Base-by-base conservation (phyloP, 1,139 yeast genomes). In the Eremothecium gossypii region DNA sequence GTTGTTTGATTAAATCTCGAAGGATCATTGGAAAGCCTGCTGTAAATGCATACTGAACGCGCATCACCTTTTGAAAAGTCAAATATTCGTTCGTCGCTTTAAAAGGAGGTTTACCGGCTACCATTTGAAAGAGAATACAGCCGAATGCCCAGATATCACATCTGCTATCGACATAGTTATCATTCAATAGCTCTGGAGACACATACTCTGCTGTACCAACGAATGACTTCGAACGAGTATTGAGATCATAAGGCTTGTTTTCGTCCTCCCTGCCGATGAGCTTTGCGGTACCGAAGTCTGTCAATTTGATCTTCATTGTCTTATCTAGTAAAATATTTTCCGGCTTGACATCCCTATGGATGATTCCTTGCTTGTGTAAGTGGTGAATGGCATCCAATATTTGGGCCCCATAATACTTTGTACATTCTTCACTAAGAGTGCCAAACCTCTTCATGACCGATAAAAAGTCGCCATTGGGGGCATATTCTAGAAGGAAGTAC, bases 241-340 rank as follows among this genome's bases (percentile, higher is more conserved):
- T 77, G 12, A 67, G 55, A n/a, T 76, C 82, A 55, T 74, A 79
- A 35, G 67, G 69, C 51, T 65, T 52, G 20, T 67, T 72, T 31
- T 62, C 70, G 38, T 72, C 34, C 27, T 45, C 45, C 23, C 61
- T 64, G 9, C 71, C 79, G 40, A 91, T 65, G 29, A 93, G 66
- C 60, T 87, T 89, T 1, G 98, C 98, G 1, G 98, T 93, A 23
- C 99, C 99, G 64, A 93, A 93, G 64, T 93, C 99, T n/a, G 98
- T 91, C 43, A 93, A 76, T 61, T 87, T 87, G 45, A 91, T 71
- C 50, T 84, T 79, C 77, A 83, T 79, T 45, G 83, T 79, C 47
- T 73, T 72, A 53, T 89, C 94, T 42, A 93, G 76, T 49, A 91
- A 67, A 32, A 83, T 80, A 58, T 91, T 91, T 57, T 91, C 99